Evolutionary conservation across 495 filamentous ascomycete species (phyloP).

Genomic region (Thermochaetoides thermophila): DNA sequence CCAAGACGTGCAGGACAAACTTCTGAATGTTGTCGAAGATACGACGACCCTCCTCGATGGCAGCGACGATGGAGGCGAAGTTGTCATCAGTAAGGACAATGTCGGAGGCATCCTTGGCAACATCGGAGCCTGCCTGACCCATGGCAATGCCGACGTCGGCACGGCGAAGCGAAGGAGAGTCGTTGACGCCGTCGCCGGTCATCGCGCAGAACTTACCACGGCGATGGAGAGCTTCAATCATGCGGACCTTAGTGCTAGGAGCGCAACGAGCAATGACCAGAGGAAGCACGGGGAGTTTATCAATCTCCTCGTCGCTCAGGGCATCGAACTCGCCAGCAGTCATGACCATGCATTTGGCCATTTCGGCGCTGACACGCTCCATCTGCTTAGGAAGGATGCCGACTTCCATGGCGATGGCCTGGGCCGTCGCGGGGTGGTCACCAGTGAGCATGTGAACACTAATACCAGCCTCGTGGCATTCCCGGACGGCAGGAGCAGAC

Average conservation of each 20-base stretch:
- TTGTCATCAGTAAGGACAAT: conserved; percentile 84
- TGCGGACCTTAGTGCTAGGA: conserved; percentile 49
- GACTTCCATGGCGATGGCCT: conserved; percentile 60
- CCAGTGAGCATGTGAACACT: conserved; percentile 73
- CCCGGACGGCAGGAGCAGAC: conserved; percentile 46
- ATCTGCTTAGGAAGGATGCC: conserved; percentile 52
- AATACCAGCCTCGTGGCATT: conserved; percentile 57
- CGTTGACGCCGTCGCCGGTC: conserved; percentile 74
- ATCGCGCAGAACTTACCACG: conserved; percentile 43
- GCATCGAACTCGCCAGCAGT: conserved; percentile 49
- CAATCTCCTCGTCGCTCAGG: conserved; percentile 41
- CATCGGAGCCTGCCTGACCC: conserved; percentile 70
- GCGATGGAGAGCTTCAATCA: conserved; percentile 54
- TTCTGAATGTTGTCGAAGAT: conserved; percentile 77
- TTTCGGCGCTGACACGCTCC: conserved; percentile 33
- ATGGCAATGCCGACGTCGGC: conserved; percentile 80
- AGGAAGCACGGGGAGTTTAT: conserved; percentile 41
- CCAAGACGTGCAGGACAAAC: conserved; percentile 59
- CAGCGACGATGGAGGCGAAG: conserved; percentile 61
- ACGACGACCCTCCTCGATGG: conserved; percentile 57
- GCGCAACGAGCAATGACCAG: conserved; percentile 51
- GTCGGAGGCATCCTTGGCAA: conserved; percentile 74
- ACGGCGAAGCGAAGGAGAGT: conserved; percentile 58
- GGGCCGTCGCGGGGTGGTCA: conserved; percentile 61
- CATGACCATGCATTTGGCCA: conserved; percentile 42